Percentiles rank a stretch among this genome's conserved stretches.
phyloP scores from a whole-genome alignment of 306 rosid genomes.

The Arachis hypogaea region DNA sequence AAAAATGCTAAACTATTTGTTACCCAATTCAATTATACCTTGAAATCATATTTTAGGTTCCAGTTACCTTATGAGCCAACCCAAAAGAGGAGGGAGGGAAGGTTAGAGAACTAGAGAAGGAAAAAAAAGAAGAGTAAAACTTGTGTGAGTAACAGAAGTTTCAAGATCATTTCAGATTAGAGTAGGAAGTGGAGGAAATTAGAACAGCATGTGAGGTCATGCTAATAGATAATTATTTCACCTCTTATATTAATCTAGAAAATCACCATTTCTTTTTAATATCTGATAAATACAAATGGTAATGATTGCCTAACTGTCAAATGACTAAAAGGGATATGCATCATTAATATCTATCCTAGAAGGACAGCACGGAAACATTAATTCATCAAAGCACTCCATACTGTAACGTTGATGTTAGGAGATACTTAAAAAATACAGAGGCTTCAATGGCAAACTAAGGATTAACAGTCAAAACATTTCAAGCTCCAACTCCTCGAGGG shows the following conservation, averaged over 20 bases:
- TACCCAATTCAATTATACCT: no score
- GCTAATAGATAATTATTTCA: not conserved
- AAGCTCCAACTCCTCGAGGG: not conserved
- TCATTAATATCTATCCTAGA: conserved; percentile 15
- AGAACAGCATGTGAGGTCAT: not conserved
- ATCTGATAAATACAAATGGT: conserved; percentile 1
- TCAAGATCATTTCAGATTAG: no score
- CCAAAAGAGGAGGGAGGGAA: no score
- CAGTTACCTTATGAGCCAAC: no score
- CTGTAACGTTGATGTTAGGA: not conserved
- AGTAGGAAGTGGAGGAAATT: no score
- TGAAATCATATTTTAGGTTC: no score
- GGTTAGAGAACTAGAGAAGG: no score
- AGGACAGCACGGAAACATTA: not conserved
- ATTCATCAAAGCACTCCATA: not conserved
- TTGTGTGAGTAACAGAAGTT: no score
- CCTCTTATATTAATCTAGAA: not conserved
- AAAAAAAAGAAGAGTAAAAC: no score
- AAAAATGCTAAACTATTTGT: no score
- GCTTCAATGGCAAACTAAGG: conserved; percentile 1
- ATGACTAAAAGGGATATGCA: conserved; percentile 9
- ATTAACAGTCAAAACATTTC: not conserved
- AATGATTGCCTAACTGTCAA: not conserved
- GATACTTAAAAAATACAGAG: conserved; percentile 11
- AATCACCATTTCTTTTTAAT: not conserved